Base-by-base conservation (phyloP, 768 basidiomycete species). In the Calvatia gigantea region DNA sequence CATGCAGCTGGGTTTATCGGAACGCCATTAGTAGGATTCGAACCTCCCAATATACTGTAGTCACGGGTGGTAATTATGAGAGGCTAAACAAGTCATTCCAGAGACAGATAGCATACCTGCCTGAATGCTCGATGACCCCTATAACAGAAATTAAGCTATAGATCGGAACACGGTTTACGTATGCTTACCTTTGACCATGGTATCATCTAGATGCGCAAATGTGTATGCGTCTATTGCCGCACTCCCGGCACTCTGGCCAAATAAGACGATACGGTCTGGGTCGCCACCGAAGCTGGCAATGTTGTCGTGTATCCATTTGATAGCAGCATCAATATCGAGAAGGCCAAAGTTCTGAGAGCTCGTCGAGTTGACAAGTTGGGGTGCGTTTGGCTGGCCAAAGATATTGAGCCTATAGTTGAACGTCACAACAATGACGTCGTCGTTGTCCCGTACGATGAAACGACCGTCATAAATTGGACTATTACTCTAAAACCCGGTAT, bases 241-340 rank as follows among this genome's bases (percentile, higher is more conserved):
- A 46, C 65, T 69, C 2, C 73, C 74, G 23, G 74, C 73, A 56
- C 72, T 73, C 52, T 74, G 68, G 6, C 74, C 74, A 42, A 71
- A 73, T 14, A 75, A 45, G 12, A 63, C 62, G 29, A 75, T 66
- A 48, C 78, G 68, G 5, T 69, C 60, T 5, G 72, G 73, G 58
- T 74, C 73, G 19, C 73, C 73, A 28, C 73, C 73, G 48, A 80
- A 81, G 7, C 62, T 67, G 17, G 68, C 71, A 48, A 81, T 80
- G 58, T 81, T 77, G 45, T 72, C 65, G 41, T 75, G 70, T 2
- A 80, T 70, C 79, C 78, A 79, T 58, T 77, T 60, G 6, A 80
- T 68, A 17, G 71, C 77, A 21, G 72, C 70, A 17, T 72, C 67
- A 6, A 69, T 42, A 47, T 76, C 75, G 21, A 75, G 68, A 1